Base-by-base conservation (phyloP, 352 stramenopile species). In the Phytophthora syringae region DNA sequence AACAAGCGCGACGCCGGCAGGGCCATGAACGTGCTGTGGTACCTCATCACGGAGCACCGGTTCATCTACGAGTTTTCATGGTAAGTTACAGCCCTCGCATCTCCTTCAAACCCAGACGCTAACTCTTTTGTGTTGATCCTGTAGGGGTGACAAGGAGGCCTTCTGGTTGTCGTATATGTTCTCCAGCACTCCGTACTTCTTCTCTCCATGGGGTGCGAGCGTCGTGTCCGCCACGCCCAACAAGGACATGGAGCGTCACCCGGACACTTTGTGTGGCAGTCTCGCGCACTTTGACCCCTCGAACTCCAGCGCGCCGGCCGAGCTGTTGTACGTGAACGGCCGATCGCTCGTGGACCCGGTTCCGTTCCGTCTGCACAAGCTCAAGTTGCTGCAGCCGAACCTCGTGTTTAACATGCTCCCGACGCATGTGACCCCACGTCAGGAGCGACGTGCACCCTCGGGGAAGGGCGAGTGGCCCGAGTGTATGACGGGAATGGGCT, bases 81-180 rank as follows among this genome's bases (percentile, higher is more conserved):
- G 74, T 69, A 47, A 28, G 49, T 60, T n/a, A 47, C 12, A 24
- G 3, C 15, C 51, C 20, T 52, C 16, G 3, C 24, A 24, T 12
- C 16, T 18, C n/a, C 39, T 25, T 44, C 21, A 2, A 5, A 25
- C 4, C 37, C 15, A 9, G 13, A 22, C 22, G 0, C 21, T 64
- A 59, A 64, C 53, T 42, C 42, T 40, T 52, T 39, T 40, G 7
- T 18, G 32, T 42, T 39, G 7, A 37, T 24, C 3, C 5, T 57
- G 13, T 21, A 69, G 64, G 59, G 82, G 83, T 9, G 83, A 91
- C 68, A 92, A 92, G 52, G 85, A 94, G 42, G 51, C 77, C 0
- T 92, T 92, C 47, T 94, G 85, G 85, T 48, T 94, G n/a, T 75
- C 83, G 30, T 92, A 73, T 54, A 79, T 88, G 60, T 77, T 91